These are phyloP conservation scores for Penicillium sumatraense DNA, from an alignment of 2,329 filamentous ascomycete genomes.

Conservation along the genomic window DNA sequence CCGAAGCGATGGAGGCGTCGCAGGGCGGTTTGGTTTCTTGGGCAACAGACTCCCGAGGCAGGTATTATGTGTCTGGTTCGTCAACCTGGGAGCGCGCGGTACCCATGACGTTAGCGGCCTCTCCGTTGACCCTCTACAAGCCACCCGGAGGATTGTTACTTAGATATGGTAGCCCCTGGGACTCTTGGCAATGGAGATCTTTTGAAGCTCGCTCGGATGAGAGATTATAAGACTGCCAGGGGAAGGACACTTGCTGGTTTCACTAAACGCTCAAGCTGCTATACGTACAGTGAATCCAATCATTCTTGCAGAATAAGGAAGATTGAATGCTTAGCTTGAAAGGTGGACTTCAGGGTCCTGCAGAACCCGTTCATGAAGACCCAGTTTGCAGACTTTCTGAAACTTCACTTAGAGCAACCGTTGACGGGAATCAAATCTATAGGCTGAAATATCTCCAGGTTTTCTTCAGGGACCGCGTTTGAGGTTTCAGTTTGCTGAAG, in stretches of 20 bases:
- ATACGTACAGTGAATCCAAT: not conserved
- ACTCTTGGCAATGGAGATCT: not conserved
- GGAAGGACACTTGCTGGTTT: not conserved
- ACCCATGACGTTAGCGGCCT: slow-evolving; percentile 3
- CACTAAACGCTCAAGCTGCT: slow-evolving; percentile 5
- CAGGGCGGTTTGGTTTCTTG: slow-evolving; percentile 13
- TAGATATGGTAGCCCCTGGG: not conserved
- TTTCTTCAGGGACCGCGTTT: not conserved
- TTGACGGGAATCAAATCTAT: not conserved
- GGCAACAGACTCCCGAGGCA: slow-evolving; percentile 4
- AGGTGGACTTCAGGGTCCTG: not conserved
- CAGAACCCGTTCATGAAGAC: not conserved
- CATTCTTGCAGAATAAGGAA: not conserved
- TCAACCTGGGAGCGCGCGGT: slow-evolving; percentile 9
- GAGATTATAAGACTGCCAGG: not conserved
- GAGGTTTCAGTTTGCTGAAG: not conserved
- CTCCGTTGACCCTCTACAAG: not conserved
- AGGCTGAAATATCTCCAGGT: not conserved
- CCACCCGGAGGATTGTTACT: not conserved
- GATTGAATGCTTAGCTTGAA: not conserved
- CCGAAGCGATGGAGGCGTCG: not conserved
- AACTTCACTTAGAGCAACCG: not conserved
- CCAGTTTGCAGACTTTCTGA: not conserved
- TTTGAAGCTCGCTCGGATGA: not conserved
- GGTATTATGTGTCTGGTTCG: slow-evolving; percentile 4